Base-by-base conservation (phyloP, 768 basidiomycete species). In the Floccularia luteovirens region DNA sequence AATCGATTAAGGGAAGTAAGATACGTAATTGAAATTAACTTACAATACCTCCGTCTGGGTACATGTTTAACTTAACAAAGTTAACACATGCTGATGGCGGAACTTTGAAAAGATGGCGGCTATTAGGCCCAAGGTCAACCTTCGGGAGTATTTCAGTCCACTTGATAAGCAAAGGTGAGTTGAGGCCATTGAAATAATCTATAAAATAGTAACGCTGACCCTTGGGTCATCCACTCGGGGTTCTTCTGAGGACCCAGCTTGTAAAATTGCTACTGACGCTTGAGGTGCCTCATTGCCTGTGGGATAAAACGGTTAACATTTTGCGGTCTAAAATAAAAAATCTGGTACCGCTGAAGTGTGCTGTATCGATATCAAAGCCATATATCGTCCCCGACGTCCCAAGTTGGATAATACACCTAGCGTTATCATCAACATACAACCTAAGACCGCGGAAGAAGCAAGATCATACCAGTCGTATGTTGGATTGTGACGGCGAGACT, bases 31-130 rank as follows among this genome's bases (percentile, higher is more conserved):
- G 46, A 17, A 37, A 41, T 34, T 36, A 31, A 67, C 83, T 64
- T 54, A 91, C 92, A 55, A 98, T 91, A 2, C 96, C 96, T 28
- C 96, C 96, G 52, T 99, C 96, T 2, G 96, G 96, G 62, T 91
- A 90, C 77, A 94, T 92, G 49, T 84, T 81, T 17, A 99, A 77
- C 60, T 89, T 96, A 43, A 99, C 80, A 58, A 84, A 86, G 46
- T 82, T 93, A 42, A 74, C 69, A 10, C 60, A 54, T 2, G 56
- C 41, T 0, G 76, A 75, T 10, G 66, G 55, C 12, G 77, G 55
- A 30, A 92, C 70, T 43, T 74, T 74, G 72, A 97, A 98, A 24
- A 97, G 69, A 58, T 99, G 96, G 39, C 83, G 73, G n/a, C 84
- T 81, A 46, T 73, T 79, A 5, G 96, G 94, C 2, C 88, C 87